Base-by-base conservation (phyloP, 1,139 yeast genomes). In the Spathaspora sp. region DNA sequence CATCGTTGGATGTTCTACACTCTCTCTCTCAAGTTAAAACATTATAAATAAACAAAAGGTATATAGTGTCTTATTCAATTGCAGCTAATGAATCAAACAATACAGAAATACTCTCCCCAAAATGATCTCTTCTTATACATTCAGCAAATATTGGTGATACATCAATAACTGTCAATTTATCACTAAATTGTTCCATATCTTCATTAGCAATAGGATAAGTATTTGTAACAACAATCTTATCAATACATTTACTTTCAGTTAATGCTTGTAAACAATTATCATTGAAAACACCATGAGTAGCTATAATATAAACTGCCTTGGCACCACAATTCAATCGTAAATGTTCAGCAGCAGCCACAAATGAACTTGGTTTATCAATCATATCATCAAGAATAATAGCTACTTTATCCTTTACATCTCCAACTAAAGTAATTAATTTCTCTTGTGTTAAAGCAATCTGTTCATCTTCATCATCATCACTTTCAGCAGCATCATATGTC, bases 291-390 rank as follows among this genome's bases (percentile, higher is more conserved):
- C 98, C 99, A 61, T 95, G 99, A 3, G 98, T 91, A 10, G 97
- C 99, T 48, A 91, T 84, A 23, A 93, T 84, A 58, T 88, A 89
- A 34, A 95, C 97, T 43, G 83, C 78, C 57, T 84, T 86, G 50
- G 99, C 99, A 49, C 98, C 98, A 71, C 99, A 91, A 67, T 90
- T 90, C 67, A 89, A 75, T 57, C 95, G 81, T 64, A 95, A 82
- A 69, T 93, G 99, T 68, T 95, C 98, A 24, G 99, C 99, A 41
- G 99, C 99, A 38, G 97, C 93, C 55, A 95, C 86, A 63, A 90
- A 91, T 11, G 96, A 84, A 52, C 86, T 86, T 41, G 97, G 97
- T 63, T 95, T 88, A 62, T 93, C 99, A 57, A 95, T 86, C 95
- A 93, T 89, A 64, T 95, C 99, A 68, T 95, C 99, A 53, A 95